Evolutionary conservation across 2,329 filamentous ascomycete species (phyloP), one percentile per base, ranked within the genome.

Genomic region (Ophiocordyceps camponoti-saundersi): DNA sequence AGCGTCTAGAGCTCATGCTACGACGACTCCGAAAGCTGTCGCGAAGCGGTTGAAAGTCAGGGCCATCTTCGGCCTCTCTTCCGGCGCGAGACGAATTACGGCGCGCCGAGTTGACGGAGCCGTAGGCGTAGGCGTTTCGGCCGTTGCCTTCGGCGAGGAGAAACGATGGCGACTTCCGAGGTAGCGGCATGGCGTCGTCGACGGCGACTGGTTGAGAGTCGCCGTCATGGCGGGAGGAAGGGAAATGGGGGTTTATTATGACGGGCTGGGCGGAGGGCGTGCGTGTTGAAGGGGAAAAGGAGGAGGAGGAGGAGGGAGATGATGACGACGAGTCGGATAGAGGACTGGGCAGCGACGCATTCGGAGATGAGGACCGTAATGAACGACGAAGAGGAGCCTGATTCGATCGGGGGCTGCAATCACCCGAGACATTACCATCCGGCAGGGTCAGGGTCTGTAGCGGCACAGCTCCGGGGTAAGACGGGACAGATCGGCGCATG

Each of bases 101-200:
- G 57, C 42, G 58, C 52, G 40, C 21, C 44, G 59, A 52, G 42
- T 59, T 59, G 13, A 66, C 61, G 12, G 40, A 42, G 40, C 40
- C 40, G 12, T 22, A 42, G 40, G 40, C 40, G n/a, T 42, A 23
- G 20, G 20, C 36, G 36, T 40, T 40, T n/a, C 36, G 36, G 40
- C 40, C 40, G 11, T 13, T 22, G 20, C 20, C 40, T 4, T 42
- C 20, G 20, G 40, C 40, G 40, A 23, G 20, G 20, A 42, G 57
- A 48, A 65, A 58, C 46, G 65, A 61, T 26, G 65, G 63, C 42
- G 61, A 61, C 52, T 57, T 61, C 50, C 59, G 63, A 48, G 59
- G 59, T 13, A 21, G 22, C 44, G 61, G 56, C 62, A 64, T 65
- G 47, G 56, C 55, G 55, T 51, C 48, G 36, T 42, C 47, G 36